These are phyloP conservation scores for Kluyveromyces aestuarii DNA, from an alignment of 805 yeast species.

Conservation along the genomic window DNA sequence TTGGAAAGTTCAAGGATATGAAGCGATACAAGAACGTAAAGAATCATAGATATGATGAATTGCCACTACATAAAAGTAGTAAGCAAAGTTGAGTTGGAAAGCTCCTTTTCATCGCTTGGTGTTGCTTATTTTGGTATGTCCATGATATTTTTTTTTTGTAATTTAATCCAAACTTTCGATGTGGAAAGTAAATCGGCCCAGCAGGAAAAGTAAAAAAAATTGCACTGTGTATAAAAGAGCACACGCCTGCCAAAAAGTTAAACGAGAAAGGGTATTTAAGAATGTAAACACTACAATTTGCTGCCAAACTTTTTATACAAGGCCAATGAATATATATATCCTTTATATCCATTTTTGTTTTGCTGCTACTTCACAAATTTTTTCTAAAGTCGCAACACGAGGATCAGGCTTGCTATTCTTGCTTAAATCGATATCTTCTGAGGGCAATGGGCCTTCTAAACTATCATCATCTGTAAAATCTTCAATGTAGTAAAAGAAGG, in stretches of 20 bases:
- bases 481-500: constrained; percentile 30
- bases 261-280: too few species aligned
- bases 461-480: constrained; percentile 24
- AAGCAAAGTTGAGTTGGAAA: constrained; percentile 14
- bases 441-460: constrained; percentile 3
- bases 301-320: not conserved
- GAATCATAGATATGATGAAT: constrained; percentile 33
- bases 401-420: constrained; percentile 25
- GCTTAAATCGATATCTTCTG: constrained; percentile 5
- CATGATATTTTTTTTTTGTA: not conserved
- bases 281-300: not conserved
- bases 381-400: constrained; percentile 28
- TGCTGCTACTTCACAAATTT: constrained; percentile 30
- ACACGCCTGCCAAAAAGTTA: too few species aligned
- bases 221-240: too few species aligned
- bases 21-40: constrained; percentile 24
- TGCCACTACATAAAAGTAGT: constrained; percentile 30
- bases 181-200: too few species aligned
- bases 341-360: constrained; percentile 27
- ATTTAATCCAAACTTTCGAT: too few species aligned
- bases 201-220: too few species aligned
- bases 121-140: too few species aligned
- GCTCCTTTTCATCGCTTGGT: not conserved
- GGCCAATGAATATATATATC: constrained; percentile 1
- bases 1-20: constrained; percentile 32